Evolutionary conservation across 345 rosid genomes (phyloP), one percentile per base, ranked within the genome.

Genomic region (Ricinus communis): DNA sequence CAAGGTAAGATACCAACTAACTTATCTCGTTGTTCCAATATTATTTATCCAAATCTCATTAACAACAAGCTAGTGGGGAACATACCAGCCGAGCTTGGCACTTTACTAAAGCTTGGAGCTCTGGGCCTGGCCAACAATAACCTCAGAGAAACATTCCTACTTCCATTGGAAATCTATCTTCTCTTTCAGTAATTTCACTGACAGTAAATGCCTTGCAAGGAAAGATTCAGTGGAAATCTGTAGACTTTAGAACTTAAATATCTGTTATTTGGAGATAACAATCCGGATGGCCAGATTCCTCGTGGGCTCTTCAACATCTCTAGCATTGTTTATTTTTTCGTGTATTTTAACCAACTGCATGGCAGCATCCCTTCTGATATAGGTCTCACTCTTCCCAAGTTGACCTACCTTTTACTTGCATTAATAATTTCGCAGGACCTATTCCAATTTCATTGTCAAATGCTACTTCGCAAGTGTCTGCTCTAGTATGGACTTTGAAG

Each of bases 271-370:
- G 62, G 7, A 28, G 70, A 33, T 1, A 80, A 80, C 22, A 22
- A 4, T 11, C 31, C 76, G 4, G 43, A 49, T 30, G 78, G 78
- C 16, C 13, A 30, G 24, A 74, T 74, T 51, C 78, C 78, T 27
- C 8, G 31, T 43, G 57, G 77, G 0, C 47, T 76, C 4, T 72
- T 40, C 45, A 80, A 76, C 19, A 51, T 76, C 59, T 80, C 80
- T n/a, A 59, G 4, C 62, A 19, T 72, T 4, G 40, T 57, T 40
- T 21, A 7, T 2, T 52, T 74, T 27, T 13, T 31, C 0, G 69
- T 69, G 10, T 10, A 38, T 19, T 28, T 38, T 25, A 76, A 80
- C 62, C 70, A 69, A 16, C 60, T 80, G 12, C 68, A 76, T 2
- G 77, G 83, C 30, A 45, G 9, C 12, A 57, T 80, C 27, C 80